Evolutionary conservation across 2,329 filamentous ascomycete species (phyloP), one percentile per base, ranked within the genome.

Genomic region (Fusarium poae): DNA sequence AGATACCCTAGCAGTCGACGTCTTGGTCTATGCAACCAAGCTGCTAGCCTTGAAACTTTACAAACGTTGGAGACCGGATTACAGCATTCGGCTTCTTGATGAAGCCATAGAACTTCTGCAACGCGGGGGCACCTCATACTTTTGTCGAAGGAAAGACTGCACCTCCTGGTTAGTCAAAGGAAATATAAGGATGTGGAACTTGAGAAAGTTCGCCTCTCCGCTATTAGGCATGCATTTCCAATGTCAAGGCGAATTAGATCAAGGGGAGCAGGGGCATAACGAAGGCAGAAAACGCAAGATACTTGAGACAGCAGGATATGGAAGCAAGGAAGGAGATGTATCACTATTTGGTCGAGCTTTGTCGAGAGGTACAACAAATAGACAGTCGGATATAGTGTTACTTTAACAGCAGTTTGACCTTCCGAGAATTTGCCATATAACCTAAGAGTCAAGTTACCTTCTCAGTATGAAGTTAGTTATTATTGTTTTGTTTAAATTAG

Each of bases 21-120:
- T 34, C 7, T 35, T 18, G 9, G 32, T 35, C 8, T 18, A 35
- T 18, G 18, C 16, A 35, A 35, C 32, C 16, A 35, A 35, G 16
- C 32, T 35, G 32, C 8, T 35, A 10, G 32, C 32, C 32, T 18
- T 35, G 32, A 18, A 18, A 18, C 32, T 35, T 18, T 18, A 35
- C 32, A 8, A 3, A 3, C 7, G 16, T 9, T 2, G 7, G 3
- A 18, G 9, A 2, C 7, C 32, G 6, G 1, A 4, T 9, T 18
- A 10, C 8, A 35, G 16, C 15, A 15, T 35, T 18, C 1, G 18
- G 4, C 16, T 35, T 10, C 2, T 35, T 1, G 32, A 35, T n/a
- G 7, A 35, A 6, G 15, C 32, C 32, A 35, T 35, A 35, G 8
- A 8, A 3, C 32, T 35, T 10, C 16, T 35, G 16, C 16, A 5